Conservation (phyloP, 176 grass and related monocot species). For the Oryza glaberrima region DNA sequence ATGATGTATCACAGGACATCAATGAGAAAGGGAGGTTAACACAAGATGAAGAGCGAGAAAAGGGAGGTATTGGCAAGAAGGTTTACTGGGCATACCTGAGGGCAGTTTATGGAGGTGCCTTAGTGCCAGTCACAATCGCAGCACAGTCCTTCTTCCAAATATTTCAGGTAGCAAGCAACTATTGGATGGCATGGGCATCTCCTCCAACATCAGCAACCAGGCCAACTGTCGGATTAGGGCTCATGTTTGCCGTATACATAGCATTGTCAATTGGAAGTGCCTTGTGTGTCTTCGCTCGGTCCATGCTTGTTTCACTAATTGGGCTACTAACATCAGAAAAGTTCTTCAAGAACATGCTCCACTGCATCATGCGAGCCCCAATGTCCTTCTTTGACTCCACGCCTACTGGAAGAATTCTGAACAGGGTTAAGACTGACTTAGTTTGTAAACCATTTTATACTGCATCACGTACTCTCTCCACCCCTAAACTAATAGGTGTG, state of each 20-base stretch:
- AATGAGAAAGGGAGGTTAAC: conserved; percentile 78
- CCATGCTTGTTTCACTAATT: conserved; percentile 56
- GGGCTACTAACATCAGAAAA: conserved; percentile 76
- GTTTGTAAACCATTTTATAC: conserved; percentile 19
- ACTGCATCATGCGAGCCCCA: conserved; percentile 74
- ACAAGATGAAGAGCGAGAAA: conserved; percentile 96
- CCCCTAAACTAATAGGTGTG: conserved; percentile 19
- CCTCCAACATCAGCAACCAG: conserved; percentile 60
- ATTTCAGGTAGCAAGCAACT: conserved; percentile 93
- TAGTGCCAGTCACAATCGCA: conserved; percentile 69
- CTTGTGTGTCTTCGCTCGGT: conserved; percentile 63
- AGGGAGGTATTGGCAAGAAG: conserved; percentile 78
- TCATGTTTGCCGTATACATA: conserved; percentile 77
- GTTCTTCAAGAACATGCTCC: conserved; percentile 89
- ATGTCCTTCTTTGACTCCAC: conserved; percentile 99
- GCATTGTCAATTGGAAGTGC: conserved; percentile 68
- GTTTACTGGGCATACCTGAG: conserved; percentile 90
- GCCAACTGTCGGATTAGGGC: conserved; percentile 54
- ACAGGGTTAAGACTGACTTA: conserved; percentile 65
- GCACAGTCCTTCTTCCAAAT: conserved; percentile 80
- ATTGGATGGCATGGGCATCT: conserved; percentile 95
- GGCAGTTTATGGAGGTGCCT: conserved; percentile 69
- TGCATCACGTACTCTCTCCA: background rate
- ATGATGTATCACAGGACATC: conserved; percentile 66
- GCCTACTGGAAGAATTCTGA: conserved; percentile 92